A percentile compares a stretch with the other conserved stretches of the same genome.
Evolutionary conservation across 129 eudicot species (phyloP).

Genomic region (Glebionis coronaria): DNA sequence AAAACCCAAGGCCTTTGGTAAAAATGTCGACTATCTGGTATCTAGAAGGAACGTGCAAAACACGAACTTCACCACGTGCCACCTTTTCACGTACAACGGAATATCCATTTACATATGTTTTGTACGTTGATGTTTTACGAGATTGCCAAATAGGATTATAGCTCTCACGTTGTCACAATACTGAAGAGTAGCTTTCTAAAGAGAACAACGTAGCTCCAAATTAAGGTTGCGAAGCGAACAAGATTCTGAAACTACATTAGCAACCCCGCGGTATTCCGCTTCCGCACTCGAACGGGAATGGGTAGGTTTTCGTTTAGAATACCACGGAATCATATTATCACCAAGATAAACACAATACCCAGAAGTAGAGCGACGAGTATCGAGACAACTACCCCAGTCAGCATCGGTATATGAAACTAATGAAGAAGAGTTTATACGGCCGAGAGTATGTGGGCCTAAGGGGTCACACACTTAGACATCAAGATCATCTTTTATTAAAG

Average conservation of each 20-base stretch:
- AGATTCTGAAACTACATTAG: background rate
- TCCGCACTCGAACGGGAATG: background rate
- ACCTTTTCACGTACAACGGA: background rate
- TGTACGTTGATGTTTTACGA: background rate
- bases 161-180: background rate
- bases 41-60: too few relatives aligned
- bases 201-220: background rate
- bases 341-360: conserved; percentile 1
- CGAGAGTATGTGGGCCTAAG: too few relatives aligned
- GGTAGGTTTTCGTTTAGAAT: background rate
- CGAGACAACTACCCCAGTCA: too few relatives aligned
- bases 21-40: background rate
- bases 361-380: background rate
- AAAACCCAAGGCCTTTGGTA: background rate
- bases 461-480: too few relatives aligned
- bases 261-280: background rate
- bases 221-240: background rate
- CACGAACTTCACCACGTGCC: background rate
- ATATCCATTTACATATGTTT: background rate
- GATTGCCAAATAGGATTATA: background rate
- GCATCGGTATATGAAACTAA: too few relatives aligned
- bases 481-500: too few relatives aligned
- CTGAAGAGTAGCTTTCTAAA: background rate
- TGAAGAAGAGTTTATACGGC: too few relatives aligned
- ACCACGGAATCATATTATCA: background rate